Conservation (phyloP, 2,329 filamentous ascomycete genomes). For the Tothia fuscella region DNA sequence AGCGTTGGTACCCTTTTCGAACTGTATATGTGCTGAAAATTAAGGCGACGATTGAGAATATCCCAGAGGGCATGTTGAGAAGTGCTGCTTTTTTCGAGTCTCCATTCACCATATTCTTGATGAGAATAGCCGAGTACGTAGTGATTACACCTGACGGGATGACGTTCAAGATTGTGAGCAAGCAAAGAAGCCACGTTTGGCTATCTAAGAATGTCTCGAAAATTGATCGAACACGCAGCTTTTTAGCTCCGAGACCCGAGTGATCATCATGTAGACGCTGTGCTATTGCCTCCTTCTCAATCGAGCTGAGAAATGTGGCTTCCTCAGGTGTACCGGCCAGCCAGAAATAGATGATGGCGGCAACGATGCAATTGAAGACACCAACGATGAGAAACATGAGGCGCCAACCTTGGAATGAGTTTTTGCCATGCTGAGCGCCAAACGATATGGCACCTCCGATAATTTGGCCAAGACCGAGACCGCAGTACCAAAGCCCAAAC, state of each 20-base stretch:
- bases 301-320: slow-evolving; percentile 16
- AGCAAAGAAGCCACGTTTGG: slow-evolving; percentile 24
- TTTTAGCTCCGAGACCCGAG: slow-evolving; percentile 3
- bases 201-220: slow-evolving; percentile 29
- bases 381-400: slow-evolving; percentile 39
- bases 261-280: slow-evolving; percentile 8
- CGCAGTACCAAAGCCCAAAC: slow-evolving; percentile 51
- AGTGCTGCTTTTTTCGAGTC: slow-evolving; percentile 19
- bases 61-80: slow-evolving; percentile 45
- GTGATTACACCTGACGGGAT: slow-evolving; percentile 23
- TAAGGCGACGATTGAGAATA: slow-evolving; percentile 3
- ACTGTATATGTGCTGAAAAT: slow-evolving; percentile 7
- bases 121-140: slow-evolving; percentile 21
- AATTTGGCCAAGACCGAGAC: slow-evolving; percentile 13
- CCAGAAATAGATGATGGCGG: slow-evolving; percentile 19
- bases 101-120: slow-evolving; percentile 22
- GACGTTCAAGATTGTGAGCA: slow-evolving; percentile 17
- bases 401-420: slow-evolving; percentile 33
- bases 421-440: slow-evolving; percentile 43
- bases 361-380: slow-evolving; percentile 28
- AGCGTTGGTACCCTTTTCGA: slow-evolving; percentile 7
- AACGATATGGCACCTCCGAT: slow-evolving; percentile 45
- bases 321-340: slow-evolving; percentile 22
- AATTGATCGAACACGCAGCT: slow-evolving; percentile 5
- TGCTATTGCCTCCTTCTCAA: slow-evolving; percentile 17